These are phyloP conservation scores for Scheffersomyces amazonensis DNA, from an alignment of 805 yeast genomes.

Conservation along the genomic window DNA sequence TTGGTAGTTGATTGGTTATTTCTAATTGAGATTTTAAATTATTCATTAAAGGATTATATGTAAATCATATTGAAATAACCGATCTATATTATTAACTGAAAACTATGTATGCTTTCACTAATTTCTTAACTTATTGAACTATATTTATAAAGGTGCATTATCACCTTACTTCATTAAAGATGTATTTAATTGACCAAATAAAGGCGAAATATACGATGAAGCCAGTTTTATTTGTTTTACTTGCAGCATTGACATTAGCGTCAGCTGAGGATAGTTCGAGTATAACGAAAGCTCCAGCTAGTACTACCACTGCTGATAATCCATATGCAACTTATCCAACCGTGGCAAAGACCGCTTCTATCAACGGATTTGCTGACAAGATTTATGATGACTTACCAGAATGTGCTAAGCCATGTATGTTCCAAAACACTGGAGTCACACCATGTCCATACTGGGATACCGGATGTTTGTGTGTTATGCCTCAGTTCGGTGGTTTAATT, in stretches of 20 bases:
- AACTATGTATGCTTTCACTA: too few relatives aligned
- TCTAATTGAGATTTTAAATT: too few relatives aligned
- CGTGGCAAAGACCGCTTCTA: slow-evolving; percentile 45
- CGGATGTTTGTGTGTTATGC: slow-evolving; percentile 49
- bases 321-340: slow-evolving; percentile 21
- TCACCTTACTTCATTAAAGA: too few relatives aligned
- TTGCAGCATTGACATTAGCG: not conserved
- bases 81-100: too few relatives aligned
- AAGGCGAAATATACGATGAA: too few relatives aligned
- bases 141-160: too few relatives aligned
- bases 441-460: slow-evolving; percentile 56
- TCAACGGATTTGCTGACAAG: slow-evolving; percentile 50
- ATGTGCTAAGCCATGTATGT: slow-evolving; percentile 40
- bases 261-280: slow-evolving; percentile 1
- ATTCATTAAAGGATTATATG: too few relatives aligned
- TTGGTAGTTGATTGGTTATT: too few relatives aligned
- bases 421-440: slow-evolving; percentile 32
- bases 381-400: slow-evolving; percentile 34
- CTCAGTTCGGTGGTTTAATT: slow-evolving; percentile 43
- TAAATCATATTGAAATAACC: too few relatives aligned
- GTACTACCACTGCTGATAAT: slow-evolving; percentile 3
- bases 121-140: too few relatives aligned
- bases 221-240: slow-evolving; percentile 3
- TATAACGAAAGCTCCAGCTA: slow-evolving; percentile 1
- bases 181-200: too few relatives aligned